These are phyloP conservation scores for Paramecium bursaria DNA, from an alignment of 73 alveolate genomes.

Conservation along the genomic window DNA sequence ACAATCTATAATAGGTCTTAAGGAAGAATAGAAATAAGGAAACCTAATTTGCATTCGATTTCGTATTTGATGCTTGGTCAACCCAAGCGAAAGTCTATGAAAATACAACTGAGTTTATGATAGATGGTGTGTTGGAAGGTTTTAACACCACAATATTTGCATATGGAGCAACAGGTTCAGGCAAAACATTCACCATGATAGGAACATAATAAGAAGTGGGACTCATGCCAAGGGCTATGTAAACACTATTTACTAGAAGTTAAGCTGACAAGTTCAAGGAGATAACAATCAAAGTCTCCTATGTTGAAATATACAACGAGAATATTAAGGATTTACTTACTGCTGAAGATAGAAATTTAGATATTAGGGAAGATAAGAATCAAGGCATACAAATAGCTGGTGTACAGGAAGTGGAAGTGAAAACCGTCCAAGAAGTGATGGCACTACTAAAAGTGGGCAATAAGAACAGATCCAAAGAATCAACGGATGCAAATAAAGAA, in stretches of 20 bases:
- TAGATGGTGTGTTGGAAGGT: constrained; percentile 97
- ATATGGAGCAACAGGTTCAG: constrained; percentile 99
- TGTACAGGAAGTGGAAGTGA: constrained; percentile 89
- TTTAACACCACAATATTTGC: constrained; percentile 98
- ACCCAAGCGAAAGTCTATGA: constrained; percentile 88
- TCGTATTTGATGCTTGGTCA: constrained; percentile 91
- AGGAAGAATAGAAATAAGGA: constrained; percentile 94
- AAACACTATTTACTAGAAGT: constrained; percentile 82
- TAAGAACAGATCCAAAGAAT: constrained; percentile 97
- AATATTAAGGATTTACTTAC: constrained; percentile 88
- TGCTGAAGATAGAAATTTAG: constrained; percentile 83
- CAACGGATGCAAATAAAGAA: constrained; percentile 98
- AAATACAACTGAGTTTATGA: constrained; percentile 88
- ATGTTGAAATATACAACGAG: constrained; percentile 96
- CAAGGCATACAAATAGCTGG: constrained; percentile 92
- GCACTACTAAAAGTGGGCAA: constrained; percentile 90
- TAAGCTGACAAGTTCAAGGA: constrained; percentile 62
- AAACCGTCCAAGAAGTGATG: constrained; percentile 90
- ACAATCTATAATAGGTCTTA: constrained; percentile 70
- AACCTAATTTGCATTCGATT: constrained; percentile 96
- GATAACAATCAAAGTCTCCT: constrained; percentile 82
- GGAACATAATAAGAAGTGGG: constrained; percentile 95
- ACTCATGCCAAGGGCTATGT: constrained; percentile 89
- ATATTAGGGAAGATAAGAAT: constrained; percentile 94
- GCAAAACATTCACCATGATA: constrained; percentile 98